Evolutionary conservation across 768 basidiomycete species (phyloP), one percentile per base, ranked within the genome.

Genomic region (Jaapia argillacea): DNA sequence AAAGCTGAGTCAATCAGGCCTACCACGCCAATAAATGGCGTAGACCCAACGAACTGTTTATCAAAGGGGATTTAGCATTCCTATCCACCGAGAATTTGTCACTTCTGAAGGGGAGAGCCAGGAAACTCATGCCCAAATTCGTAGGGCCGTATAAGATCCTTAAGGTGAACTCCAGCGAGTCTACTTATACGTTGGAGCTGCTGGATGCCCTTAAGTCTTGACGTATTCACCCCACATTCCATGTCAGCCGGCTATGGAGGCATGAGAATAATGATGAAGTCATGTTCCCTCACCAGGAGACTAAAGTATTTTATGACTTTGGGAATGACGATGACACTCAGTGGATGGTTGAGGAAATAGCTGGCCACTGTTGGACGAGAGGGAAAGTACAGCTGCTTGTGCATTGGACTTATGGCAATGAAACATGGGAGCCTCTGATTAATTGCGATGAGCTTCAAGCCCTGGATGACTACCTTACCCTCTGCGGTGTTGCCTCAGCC

Each of bases 131-230:
- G 0, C 69, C 64, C 0, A 62, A 61, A 25, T 69, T 48, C 43
- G 53, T 70, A 10, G 66, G 71, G 4, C 71, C 68, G 0, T 71
- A 58, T 42, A 40, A 48, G 2, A 56, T 70, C 1, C 1, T 54
- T 0, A 26, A 50, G 14, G 50, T 46, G 1, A 16, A 46, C 16
- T 50, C 53, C 0, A 49, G 44, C 3, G 58, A 40, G 1, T 63
- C 55, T 0, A 60, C 42, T 1, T 68, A 65, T 46, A 50, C 13
- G 4, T 45, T 70, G 0, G 49, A 62, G 4, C 36, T 68, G 0
- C 62, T 66, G 0, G 36, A 33, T 0, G 58, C 58, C 2, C 43
- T 65, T 1, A 16, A 21, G 35, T 21, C 25, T 4, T 49, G 60
- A 3, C n/a, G 58, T 2, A 58, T 69, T 6, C 58, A 64, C 28